Percentiles rank a stretch among this genome's conserved stretches.
phyloP scores from a whole-genome alignment of 2,329 filamentous ascomycete genomes.

The Alternaria dauci region DNA sequence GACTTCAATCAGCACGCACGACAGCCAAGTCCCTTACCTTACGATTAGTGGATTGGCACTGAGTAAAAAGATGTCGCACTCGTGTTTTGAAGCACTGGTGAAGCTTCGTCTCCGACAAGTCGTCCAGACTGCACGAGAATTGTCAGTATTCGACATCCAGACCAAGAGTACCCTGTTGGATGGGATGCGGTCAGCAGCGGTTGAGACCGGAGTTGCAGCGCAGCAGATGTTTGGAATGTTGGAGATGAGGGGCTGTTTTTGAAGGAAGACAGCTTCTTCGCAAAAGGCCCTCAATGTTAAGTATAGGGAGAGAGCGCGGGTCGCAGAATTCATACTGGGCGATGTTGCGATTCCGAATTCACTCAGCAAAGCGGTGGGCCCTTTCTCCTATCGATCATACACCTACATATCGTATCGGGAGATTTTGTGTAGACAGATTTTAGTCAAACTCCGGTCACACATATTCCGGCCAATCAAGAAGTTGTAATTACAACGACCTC shows the following conservation, averaged over 20 bases:
- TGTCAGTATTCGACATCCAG: background rate
- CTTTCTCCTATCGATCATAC: no score
- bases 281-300: background rate
- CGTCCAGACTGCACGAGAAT: background rate
- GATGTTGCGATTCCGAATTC: no score
- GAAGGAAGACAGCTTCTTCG: background rate
- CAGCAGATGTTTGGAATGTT: constrained; percentile 3
- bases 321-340: no score
- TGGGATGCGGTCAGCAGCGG: background rate
- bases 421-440: no score
- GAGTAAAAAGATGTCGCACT: background rate
- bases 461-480: no score
- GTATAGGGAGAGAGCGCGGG: no score
- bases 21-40: background rate
- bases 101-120: background rate
- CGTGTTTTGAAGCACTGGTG: background rate
- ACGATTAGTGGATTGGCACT: background rate
- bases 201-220: constrained; percentile 1
- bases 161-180: background rate
- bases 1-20: background rate
- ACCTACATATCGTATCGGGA: no score
- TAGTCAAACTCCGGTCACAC: no score
- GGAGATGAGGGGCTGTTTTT: background rate
- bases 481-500: no score
- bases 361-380: no score